Percentiles rank a stretch among this genome's conserved stretches.
phyloP scores from a whole-genome alignment of 1,284 basidiomycete genomes.

The Neolentinus lepideus region DNA sequence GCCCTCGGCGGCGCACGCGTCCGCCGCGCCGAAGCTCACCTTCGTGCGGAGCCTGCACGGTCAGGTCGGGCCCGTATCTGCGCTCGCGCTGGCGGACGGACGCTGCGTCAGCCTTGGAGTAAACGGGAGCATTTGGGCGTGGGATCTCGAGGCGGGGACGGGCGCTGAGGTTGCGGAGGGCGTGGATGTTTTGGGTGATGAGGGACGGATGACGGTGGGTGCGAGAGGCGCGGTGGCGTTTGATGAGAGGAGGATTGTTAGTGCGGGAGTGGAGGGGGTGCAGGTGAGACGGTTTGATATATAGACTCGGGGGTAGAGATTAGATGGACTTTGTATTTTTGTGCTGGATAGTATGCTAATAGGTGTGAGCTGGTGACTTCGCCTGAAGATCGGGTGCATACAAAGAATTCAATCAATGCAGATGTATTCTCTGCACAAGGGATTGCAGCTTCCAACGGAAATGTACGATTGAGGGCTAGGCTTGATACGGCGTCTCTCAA shows the following conservation, averaged over 20 bases:
- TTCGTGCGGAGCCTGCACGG: conserved; percentile 68
- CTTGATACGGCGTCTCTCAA: too few species aligned
- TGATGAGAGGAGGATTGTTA: conserved; percentile 68
- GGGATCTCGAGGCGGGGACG: conserved; percentile 69
- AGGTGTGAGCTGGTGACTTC: too few species aligned
- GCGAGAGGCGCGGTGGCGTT: conserved; percentile 49
- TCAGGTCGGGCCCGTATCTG: conserved; percentile 54
- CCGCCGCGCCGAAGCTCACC: conserved; percentile 50
- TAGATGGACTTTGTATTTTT: not conserved
- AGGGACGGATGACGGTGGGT: conserved; percentile 5
- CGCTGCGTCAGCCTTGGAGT: conserved; percentile 67
- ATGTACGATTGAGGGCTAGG: too few species aligned
- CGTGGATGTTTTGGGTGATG: conserved; percentile 6
- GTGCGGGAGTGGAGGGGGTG: conserved; percentile 41
- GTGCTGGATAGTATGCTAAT: too few species aligned
- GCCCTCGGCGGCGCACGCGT: conserved; percentile 38
- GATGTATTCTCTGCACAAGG: too few species aligned
- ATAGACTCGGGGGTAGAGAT: conserved; percentile 29
- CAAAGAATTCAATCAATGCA: too few species aligned
- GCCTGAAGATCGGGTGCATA: too few species aligned
- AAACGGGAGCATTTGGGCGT: conserved; percentile 73
- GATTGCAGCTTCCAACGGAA: too few species aligned
- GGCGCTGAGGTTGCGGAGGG: conserved; percentile 16
- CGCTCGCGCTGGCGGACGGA: conserved; percentile 68
- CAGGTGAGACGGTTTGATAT: conserved; percentile 64